Evolutionary conservation across 257 asterid genomes (phyloP).

Genomic region (Forsythia viridissima): DNA sequence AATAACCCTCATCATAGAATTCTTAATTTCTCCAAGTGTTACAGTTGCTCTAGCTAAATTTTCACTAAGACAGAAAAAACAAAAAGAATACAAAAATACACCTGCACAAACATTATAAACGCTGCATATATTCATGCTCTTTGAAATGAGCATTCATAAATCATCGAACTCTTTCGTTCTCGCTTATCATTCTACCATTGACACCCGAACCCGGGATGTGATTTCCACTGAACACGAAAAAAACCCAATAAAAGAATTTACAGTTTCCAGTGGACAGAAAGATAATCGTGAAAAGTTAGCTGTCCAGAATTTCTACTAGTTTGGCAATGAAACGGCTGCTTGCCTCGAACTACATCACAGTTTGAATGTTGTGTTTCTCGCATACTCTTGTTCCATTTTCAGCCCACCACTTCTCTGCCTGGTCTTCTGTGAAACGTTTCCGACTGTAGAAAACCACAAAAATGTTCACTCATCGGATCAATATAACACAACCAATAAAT

Average conservation of each 20-base stretch:
- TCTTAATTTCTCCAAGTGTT: slow-evolving; percentile 19
- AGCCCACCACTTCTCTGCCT: slow-evolving; percentile 92
- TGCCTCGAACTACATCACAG: slow-evolving; percentile 25
- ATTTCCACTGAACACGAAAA: slow-evolving; percentile 1
- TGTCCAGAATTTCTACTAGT: not conserved
- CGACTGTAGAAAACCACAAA: slow-evolving; percentile 46
- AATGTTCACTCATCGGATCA: slow-evolving; percentile 2
- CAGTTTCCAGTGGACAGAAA: slow-evolving; percentile 23
- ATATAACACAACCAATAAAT: not conserved
- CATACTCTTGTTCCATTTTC: slow-evolving; percentile 65
- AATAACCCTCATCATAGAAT: not conserved
- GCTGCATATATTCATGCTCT: not conserved
- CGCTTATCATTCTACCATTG: not conserved
- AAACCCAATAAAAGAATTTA: slow-evolving; percentile 22
- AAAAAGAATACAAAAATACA: not conserved
- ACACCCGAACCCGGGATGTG: slow-evolving; percentile 14
- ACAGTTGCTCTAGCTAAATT: slow-evolving; percentile 20
- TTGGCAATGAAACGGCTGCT: not conserved
- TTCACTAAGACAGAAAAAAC: not conserved
- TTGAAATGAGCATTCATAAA: not conserved
- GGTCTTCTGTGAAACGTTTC: slow-evolving; percentile 73
- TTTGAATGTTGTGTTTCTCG: slow-evolving; percentile 56
- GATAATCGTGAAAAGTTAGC: slow-evolving; percentile 13
- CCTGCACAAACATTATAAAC: slow-evolving; percentile 14
- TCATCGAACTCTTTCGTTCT: not conserved